Conservation (phyloP, 306 rosid species). For the Delonix regia region DNA sequence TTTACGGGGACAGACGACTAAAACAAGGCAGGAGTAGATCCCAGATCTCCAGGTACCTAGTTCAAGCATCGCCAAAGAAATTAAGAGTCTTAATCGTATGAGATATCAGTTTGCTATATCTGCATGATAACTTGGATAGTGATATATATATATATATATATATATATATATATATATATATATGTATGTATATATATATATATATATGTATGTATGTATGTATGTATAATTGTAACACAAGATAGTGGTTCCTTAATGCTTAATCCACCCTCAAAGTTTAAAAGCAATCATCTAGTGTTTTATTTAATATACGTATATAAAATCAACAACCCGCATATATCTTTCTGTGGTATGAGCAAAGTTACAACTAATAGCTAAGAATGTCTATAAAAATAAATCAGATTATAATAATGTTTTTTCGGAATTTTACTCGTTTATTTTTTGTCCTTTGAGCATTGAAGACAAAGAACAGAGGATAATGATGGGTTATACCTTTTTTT, state of each 20-base stretch:
- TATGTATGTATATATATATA: too few relatives aligned
- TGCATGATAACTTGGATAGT: neutral
- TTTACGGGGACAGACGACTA: neutral
- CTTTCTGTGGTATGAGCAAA: neutral
- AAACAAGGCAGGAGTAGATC: neutral
- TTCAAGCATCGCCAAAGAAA: neutral
- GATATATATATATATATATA: neutral
- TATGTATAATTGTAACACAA: too few relatives aligned
- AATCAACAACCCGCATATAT: neutral
- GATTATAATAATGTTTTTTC: neutral
- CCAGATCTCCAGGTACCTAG: neutral
- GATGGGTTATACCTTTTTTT: neutral
- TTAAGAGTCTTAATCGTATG: neutral
- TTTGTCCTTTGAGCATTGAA: neutral
- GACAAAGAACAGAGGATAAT: neutral
- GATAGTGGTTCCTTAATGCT: too few relatives aligned
- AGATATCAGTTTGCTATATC: neutral
- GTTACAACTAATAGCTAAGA: neutral
- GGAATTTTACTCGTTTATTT: neutral
- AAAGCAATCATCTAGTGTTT: too few relatives aligned
- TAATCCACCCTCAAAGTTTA: too few relatives aligned
- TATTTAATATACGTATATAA: too few relatives aligned
- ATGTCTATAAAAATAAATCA: neutral
- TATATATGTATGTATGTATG: too few relatives aligned
- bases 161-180: too few relatives aligned